These are phyloP conservation scores for Trematosphaeria pertusa DNA, from an alignment of 2,329 filamentous ascomycete genomes.

Conservation along the genomic window DNA sequence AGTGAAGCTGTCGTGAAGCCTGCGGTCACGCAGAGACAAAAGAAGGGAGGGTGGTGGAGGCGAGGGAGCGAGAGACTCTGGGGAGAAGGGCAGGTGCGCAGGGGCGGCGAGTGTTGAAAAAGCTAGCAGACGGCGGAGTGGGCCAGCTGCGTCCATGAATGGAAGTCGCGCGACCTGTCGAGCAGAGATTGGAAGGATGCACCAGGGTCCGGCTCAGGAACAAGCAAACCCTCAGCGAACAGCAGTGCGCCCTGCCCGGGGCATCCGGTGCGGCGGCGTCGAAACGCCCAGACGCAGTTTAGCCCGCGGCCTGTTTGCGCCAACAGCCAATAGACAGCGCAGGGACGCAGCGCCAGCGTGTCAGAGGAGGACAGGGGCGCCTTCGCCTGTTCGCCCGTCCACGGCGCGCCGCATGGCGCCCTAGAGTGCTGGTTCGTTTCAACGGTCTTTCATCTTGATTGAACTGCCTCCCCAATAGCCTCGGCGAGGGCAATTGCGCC, in stretches of 20 bases:
- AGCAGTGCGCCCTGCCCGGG: not conserved
- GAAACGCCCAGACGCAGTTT: slow-evolving; percentile 21
- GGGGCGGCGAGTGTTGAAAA: slow-evolving; percentile 28
- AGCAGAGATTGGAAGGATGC: slow-evolving; percentile 20
- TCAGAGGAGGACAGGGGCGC: slow-evolving; percentile 23
- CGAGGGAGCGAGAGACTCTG: slow-evolving; percentile 16
- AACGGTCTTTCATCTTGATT: no score
- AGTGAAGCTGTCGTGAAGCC: slow-evolving; percentile 33
- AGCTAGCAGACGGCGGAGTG: slow-evolving; percentile 23
- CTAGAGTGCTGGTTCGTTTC: slow-evolving; percentile 10
- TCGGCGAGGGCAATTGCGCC: no score
- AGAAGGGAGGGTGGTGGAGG: slow-evolving; percentile 27
- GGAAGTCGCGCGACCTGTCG: no score
- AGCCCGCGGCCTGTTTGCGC: slow-evolving; percentile 26
- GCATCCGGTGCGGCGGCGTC: slow-evolving; percentile 4
- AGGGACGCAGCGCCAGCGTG: slow-evolving; percentile 25
- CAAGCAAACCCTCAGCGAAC: slow-evolving; percentile 9
- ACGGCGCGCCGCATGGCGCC: slow-evolving; percentile 2
- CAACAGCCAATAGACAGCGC: slow-evolving; percentile 19
- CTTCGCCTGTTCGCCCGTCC: slow-evolving; percentile 3
- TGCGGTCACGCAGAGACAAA: slow-evolving; percentile 32
- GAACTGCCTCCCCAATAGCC: no score
- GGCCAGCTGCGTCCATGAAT: slow-evolving; percentile 13
- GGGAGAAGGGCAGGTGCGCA: slow-evolving; percentile 29
- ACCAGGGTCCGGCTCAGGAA: slow-evolving; percentile 13